A percentile compares a stretch with the other conserved stretches of the same genome.
These are phyloP conservation scores for Lolium multiflorum DNA, from an alignment of 176 grass and related monocot genomes.

Conservation along the genomic window DNA sequence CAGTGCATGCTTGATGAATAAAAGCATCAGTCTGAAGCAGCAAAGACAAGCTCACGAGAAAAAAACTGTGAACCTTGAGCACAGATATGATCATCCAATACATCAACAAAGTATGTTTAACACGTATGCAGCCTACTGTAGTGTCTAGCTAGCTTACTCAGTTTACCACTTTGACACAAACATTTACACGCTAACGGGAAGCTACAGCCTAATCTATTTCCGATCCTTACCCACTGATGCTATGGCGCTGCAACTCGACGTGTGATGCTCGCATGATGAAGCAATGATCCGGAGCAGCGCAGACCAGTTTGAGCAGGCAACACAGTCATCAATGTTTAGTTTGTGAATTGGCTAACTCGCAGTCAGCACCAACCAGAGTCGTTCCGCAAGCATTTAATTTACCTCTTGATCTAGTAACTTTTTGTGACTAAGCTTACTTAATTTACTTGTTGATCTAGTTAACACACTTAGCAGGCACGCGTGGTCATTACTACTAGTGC, in stretches of 20 bases:
- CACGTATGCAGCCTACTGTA: not conserved
- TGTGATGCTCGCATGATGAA: not conserved
- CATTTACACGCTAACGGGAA: not conserved
- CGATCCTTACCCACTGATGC: not conserved
- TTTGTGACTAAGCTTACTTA: too few relatives aligned
- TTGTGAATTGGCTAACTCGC: not conserved
- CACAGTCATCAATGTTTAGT: not conserved
- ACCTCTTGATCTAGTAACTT: not conserved
- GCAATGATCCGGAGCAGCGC: not conserved
- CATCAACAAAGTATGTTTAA: not conserved
- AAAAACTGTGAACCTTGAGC: not conserved
- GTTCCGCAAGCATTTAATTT: not conserved
- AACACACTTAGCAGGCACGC: not conserved
- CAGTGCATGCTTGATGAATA: not conserved
- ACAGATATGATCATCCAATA: not conserved
- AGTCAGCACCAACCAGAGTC: not conserved
- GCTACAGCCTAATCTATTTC: not conserved
- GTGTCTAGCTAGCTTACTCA: not conserved
- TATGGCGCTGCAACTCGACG: not conserved
- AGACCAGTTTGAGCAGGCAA: not conserved
- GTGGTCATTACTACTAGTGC: too few relatives aligned
- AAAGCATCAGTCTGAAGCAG: not conserved
- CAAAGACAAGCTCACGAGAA: not conserved
- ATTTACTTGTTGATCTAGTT: not conserved
- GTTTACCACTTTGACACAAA: not conserved